Evolutionary conservation across 345 rosid genomes (phyloP), one percentile per base, ranked within the genome.

Genomic region (Leavenworthia alabamica): DNA sequence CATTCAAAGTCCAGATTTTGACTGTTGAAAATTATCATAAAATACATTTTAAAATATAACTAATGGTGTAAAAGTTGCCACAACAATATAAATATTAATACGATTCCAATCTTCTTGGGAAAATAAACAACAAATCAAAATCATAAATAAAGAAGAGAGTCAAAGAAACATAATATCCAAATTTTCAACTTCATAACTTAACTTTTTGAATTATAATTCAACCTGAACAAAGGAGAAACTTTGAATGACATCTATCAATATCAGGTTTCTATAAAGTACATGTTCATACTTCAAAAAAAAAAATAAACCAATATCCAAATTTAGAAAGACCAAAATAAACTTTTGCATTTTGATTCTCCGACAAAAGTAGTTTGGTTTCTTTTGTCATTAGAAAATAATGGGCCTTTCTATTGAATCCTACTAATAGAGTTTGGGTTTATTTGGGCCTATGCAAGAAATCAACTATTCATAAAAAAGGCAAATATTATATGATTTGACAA

Each of bases 1-100:
- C 56, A 68, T 44, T 69, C 67, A 69, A 69, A 69, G 73, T 69
- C 67, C 48, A 33, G 39, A 53, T 33, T 68, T 69, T 52, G 67
- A 69, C 67, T 60, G 49, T 69, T 69, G 73, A 69, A 68, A 32
- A 44, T 33, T 43, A 60, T 33, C 62, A 43, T 13, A 32, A 24
- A 42, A 1, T 9, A 2, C 20, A 67, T 49, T 57, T 36, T 9
- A 58, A 5, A 40, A 13, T 19, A 4, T 2, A 40, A 10, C 20
- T 46, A 39, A 5, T 29, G 22, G 33, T n/a, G 49, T 29, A 31
- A 43, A 58, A 58, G 54, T 53, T 15, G 61, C 32, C 46, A 32
- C 72, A 68, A 26, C 62, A 26, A 60, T 52, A 14, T 35, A 17
- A 52, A 24, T 33, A 14, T 35, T 26, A 52, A 24, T 33, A 51